Percentiles rank a stretch among this genome's conserved stretches.
phyloP scores from a whole-genome alignment of 2,329 filamentous ascomycete genomes.

The Xylariaceae sp. region DNA sequence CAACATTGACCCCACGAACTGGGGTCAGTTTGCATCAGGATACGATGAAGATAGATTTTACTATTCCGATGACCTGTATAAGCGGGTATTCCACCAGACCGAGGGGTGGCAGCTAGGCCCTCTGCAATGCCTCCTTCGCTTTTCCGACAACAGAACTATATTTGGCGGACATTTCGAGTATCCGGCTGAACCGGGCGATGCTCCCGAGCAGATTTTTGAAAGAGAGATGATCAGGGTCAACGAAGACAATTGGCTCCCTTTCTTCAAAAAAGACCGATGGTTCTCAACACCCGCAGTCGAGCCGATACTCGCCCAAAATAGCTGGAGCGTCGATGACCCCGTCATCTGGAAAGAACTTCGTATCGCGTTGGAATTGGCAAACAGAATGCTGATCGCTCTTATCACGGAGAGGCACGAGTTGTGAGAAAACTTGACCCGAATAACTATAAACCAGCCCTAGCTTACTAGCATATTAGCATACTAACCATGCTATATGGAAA shows the following conservation, averaged over 20 bases:
- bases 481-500: conserved; percentile 13
- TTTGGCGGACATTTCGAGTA: conserved; percentile 7
- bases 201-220: not conserved
- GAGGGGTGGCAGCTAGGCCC: conserved; percentile 8
- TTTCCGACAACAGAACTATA: not conserved
- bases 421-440: conserved; percentile 13
- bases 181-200: not conserved
- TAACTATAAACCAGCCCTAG: not conserved
- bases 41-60: conserved; percentile 9
- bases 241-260: conserved; percentile 12
- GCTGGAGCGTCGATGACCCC: conserved; percentile 12
- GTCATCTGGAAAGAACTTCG: conserved; percentile 7
- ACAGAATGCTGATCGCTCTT: conserved; percentile 11
- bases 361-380: conserved; percentile 11
- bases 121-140: not conserved
- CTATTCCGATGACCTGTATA: not conserved
- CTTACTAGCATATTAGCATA: conserved; percentile 9
- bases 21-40: not conserved
- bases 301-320: not conserved
- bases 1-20: too few species aligned
- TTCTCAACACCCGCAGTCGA: not conserved
- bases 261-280: conserved; percentile 14
- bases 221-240: conserved; percentile 7
- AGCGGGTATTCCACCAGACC: rapidly evolving
- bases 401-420: conserved; percentile 10